phyloP scores from a whole-genome alignment of 495 filamentous ascomycete species.

The Aspergillus haitiensis region DNA sequence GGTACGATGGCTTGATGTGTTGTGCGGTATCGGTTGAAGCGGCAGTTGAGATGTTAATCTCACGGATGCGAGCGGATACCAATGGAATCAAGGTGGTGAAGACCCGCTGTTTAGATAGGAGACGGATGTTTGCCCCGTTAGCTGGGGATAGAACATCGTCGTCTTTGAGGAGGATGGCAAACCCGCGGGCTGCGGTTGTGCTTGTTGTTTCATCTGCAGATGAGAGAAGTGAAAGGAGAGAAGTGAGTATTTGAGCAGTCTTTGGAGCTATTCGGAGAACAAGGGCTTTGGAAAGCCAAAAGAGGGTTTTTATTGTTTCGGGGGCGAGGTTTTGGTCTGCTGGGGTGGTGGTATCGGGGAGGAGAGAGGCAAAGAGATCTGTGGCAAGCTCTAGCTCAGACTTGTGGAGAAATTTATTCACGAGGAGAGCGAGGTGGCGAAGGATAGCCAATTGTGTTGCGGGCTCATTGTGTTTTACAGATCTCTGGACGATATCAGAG shows the following conservation, averaged over 20 bases:
- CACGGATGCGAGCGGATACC: constrained; percentile 56
- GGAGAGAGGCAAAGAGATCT: constrained; percentile 35
- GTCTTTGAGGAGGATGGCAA: constrained; percentile 59
- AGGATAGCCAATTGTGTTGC: constrained; percentile 54
- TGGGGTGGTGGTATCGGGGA: constrained; percentile 26
- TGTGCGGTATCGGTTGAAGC: constrained; percentile 11
- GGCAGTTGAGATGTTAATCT: constrained; percentile 36
- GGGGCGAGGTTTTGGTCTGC: constrained; percentile 25
- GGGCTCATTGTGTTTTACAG: constrained; percentile 34
- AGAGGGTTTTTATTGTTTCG: constrained; percentile 42
- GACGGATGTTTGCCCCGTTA: constrained; percentile 64
- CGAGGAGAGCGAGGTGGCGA: constrained; percentile 61
- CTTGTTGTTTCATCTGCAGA: constrained; percentile 38
- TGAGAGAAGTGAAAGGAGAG: constrained; percentile 58
- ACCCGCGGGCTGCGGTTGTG: constrained; percentile 57
- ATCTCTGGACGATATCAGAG: constrained; percentile 42
- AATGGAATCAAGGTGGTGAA: constrained; percentile 62
- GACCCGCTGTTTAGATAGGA: constrained; percentile 64
- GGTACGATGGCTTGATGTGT: constrained; percentile 59
- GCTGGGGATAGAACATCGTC: constrained; percentile 64
- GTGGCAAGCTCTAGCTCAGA: constrained; percentile 39
- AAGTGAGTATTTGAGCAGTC: constrained; percentile 50
- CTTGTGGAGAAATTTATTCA: constrained; percentile 65
- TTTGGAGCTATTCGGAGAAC: constrained; percentile 49
- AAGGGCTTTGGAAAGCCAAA: constrained; percentile 58